Evolutionary conservation across 1,284 basidiomycete species (phyloP), one percentile per base, ranked within the genome.

Genomic region (Puccinia coronata): DNA sequence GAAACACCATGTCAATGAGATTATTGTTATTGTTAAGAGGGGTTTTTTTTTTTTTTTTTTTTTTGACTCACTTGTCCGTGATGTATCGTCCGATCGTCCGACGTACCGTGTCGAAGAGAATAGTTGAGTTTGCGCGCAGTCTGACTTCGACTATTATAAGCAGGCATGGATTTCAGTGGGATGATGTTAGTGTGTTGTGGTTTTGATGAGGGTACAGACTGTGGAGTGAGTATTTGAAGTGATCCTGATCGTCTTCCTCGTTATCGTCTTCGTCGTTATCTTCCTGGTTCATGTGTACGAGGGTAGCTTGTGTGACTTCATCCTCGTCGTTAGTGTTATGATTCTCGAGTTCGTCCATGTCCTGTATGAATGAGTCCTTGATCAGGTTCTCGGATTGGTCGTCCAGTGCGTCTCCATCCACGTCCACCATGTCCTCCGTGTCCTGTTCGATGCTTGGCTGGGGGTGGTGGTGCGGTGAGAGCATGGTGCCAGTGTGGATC

Each of bases 111-210:
- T 93, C 92, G 85, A 91, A 91, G 6, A 92, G 90, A 36, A 91
- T 88, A 16, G 91, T 90, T 23, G 92, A 90, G 75, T 89, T 88
- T 2, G 90, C 87, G 57, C 89, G 88, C 36, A 95, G 88, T 65
- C 94, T 90, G 6, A 94, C 94, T 88, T 96, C 94, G 84, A 96
- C 94, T 96, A 61, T 41, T 3, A 61, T 14, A 6, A 34, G 25
- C 20, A 16, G 25, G 28, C 43, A 31, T 28, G 41, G 9, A 31
- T 9, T 12, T 51, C 39, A 59, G 31, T 20, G 14, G 43, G 16
- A 47, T n/a, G n/a, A n/a, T n/a, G n/a, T n/a, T n/a, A n/a, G n/a
- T n/a, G n/a, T n/a, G n/a, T n/a, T n/a, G n/a, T n/a, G n/a, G n/a
- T n/a, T n/a, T n/a, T n/a, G 39, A 63, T 16, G 41, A 34, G 18